phyloP scores from a whole-genome alignment of 1,139 yeast species.

The Suhomyces panamericanus region DNA sequence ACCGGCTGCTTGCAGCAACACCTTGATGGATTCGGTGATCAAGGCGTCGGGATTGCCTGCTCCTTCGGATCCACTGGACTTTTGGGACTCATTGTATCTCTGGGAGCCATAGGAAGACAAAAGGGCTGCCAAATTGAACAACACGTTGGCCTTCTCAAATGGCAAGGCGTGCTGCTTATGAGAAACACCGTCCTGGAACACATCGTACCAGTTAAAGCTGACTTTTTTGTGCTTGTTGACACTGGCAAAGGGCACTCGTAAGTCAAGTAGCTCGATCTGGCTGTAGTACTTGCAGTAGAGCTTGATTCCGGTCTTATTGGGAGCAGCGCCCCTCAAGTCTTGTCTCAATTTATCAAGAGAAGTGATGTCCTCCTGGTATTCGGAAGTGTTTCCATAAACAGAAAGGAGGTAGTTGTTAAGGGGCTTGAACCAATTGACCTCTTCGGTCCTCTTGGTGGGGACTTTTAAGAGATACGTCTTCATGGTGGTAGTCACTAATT shows the following conservation, averaged over 20 bases:
- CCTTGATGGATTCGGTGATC: conserved; percentile 56
- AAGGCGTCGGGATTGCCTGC: conserved; percentile 39
- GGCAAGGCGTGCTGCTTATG: conserved; percentile 60
- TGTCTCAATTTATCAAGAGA: conserved; percentile 60
- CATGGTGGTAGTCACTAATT: conserved; percentile 22
- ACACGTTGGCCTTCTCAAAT: conserved; percentile 83
- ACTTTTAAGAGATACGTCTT: conserved; percentile 37
- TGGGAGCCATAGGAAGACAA: conserved; percentile 52
- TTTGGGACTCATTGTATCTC: conserved; percentile 44
- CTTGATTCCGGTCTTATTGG: conserved; percentile 50
- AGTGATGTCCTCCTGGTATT: conserved; percentile 56
- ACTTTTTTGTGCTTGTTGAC: conserved; percentile 53
- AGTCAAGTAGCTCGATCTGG: conserved; percentile 75
- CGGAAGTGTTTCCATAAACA: conserved; percentile 63
- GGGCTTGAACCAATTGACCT: conserved; percentile 67
- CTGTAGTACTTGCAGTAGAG: conserved; percentile 73
- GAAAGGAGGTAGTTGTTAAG: conserved; percentile 58
- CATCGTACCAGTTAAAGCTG: conserved; percentile 80
- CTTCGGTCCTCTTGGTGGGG: conserved; percentile 56
- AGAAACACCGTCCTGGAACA: conserved; percentile 47
- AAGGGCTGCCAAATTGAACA: conserved; percentile 60
- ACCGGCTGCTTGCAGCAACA: conserved; percentile 79
- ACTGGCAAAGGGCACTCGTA: conserved; percentile 67
- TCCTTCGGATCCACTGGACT: conserved; percentile 12
- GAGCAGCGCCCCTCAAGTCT: conserved; percentile 58